phyloP scores from a whole-genome alignment of 2,329 filamentous ascomycete species.

The Tolypocladium ovalisporum region DNA sequence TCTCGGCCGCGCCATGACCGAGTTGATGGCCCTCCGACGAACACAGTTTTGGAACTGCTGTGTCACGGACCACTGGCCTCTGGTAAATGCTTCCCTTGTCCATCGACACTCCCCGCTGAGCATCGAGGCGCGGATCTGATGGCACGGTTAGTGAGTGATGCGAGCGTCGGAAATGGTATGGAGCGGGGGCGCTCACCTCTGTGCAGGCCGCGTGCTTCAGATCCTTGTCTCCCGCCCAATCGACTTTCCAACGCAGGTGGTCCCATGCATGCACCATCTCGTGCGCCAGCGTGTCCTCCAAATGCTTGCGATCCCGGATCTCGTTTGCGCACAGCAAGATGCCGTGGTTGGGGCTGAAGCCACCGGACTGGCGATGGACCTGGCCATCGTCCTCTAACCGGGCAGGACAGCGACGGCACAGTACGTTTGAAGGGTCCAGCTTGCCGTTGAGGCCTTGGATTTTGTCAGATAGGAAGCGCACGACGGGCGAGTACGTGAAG shows the following conservation, averaged over 20 bases:
- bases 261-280: slow-evolving; percentile 99
- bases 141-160: neutral
- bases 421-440: slow-evolving; percentile 63
- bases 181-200: slow-evolving; percentile 47
- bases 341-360: slow-evolving; percentile 77
- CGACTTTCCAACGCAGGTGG: slow-evolving; percentile 80
- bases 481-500: slow-evolving; percentile 71
- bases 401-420: slow-evolving; percentile 67
- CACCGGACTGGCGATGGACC: slow-evolving; percentile 59
- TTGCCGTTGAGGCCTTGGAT: slow-evolving; percentile 68
- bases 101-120: slow-evolving; percentile 91
- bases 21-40: slow-evolving; percentile 65
- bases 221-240: slow-evolving; percentile 60
- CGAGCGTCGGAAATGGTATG: neutral
- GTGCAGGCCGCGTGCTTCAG: slow-evolving; percentile 87
- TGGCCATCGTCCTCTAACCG: slow-evolving; percentile 44
- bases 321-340: slow-evolving; percentile 92
- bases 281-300: slow-evolving; percentile 91
- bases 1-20: slow-evolving; percentile 64
- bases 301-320: slow-evolving; percentile 64
- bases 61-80: slow-evolving; percentile 79
- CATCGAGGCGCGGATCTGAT: slow-evolving; percentile 80
- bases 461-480: slow-evolving; percentile 78
- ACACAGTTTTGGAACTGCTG: slow-evolving; percentile 94
- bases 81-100: slow-evolving; percentile 71